Base-by-base conservation (phyloP, 306 rosid genomes). In the Glycyrrhiza uralensis region DNA sequence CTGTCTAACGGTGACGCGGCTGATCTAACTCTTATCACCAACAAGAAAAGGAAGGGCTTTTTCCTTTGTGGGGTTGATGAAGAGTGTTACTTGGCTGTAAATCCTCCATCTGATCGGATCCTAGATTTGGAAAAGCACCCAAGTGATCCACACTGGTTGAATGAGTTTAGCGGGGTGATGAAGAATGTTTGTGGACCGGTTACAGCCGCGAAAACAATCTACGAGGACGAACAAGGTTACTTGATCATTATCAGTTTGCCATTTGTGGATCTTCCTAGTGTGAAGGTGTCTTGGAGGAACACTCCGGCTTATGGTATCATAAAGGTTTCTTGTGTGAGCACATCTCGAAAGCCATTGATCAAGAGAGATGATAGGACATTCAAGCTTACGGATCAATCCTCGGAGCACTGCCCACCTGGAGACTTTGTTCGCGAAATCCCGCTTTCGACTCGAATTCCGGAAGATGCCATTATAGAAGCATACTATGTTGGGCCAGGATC, bases 321-420 rank as follows among this genome's bases (percentile, higher is more conserved):
- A 51, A 93, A 93, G 86, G 97, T 93, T 54, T 90, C 97, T 28
- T 89, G 97, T 78, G 83, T 83, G 71, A 93, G 98, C 83, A 87
- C 90, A 42, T 88, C 97, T 57, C 76, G 97, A 19, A 72, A 73
- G 70, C 96, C 90, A 9, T 85, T 82, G 76, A 81, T 93, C 71
- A 88, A 90, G 85, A 82, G 98, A 74, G 90, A 65, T 12, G 93
- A 90, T 62, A 82, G 92, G 72, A 89, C 92, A 56, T 93, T 93
- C 87, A 87, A 84, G 90, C 93, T 93, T 72, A 69, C 92, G 2
- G 97, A 88, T 76, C 81, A 88, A 13, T 76, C 88, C 7, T 81
- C 97, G 1, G 98, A 93, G 79, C 98, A 93, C 81, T 90, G 98
- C 61, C 97, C 96, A 23, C 98, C 93, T 0, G 98, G 97, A 11